These are phyloP conservation scores for Pleurotus eryngii DNA, from an alignment of 768 basidiomycete species.

Conservation along the genomic window DNA sequence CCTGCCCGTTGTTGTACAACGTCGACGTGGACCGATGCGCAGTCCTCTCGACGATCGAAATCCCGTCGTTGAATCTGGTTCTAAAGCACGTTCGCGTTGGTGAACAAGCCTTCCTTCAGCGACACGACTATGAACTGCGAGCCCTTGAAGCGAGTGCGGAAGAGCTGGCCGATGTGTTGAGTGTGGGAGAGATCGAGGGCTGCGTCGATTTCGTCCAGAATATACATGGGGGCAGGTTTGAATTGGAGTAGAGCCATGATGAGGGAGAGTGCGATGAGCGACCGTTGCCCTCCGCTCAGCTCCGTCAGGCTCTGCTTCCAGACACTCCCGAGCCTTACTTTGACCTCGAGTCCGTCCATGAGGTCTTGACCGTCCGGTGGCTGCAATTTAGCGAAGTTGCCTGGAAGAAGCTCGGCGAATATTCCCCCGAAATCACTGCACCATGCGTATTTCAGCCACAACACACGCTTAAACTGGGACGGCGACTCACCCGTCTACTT, in stretches of 20 bases:
- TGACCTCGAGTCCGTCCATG: conserved; percentile 95
- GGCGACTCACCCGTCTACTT: conserved; percentile 77
- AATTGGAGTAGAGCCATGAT: conserved; percentile 99
- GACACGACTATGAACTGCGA: conserved; percentile 98
- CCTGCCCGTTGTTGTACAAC: conserved; percentile 34
- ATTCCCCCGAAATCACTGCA: conserved; percentile 92
- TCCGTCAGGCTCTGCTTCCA: conserved; percentile 99
- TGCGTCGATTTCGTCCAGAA: conserved; percentile 98
- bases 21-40: conserved; percentile 58
- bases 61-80: conserved; percentile 91
- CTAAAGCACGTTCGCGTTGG: conserved; percentile 96
- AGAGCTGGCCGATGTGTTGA: conserved; percentile 97
- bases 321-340: conserved; percentile 88
- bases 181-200: conserved; percentile 95
- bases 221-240: conserved; percentile 99
- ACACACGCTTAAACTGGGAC: not conserved
- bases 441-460: not conserved
- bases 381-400: conserved; percentile 93
- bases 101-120: conserved; percentile 94
- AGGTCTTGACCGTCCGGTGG: conserved; percentile 93
- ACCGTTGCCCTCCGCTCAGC: conserved; percentile 96
- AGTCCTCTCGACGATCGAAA: conserved; percentile 83
- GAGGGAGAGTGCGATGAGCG: conserved; percentile 93
- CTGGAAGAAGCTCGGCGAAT: conserved; percentile 92
- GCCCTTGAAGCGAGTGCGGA: conserved; percentile 95